These are phyloP conservation scores for Aeminium ludgeri DNA, from an alignment of 495 filamentous ascomycete genomes.

Conservation along the genomic window DNA sequence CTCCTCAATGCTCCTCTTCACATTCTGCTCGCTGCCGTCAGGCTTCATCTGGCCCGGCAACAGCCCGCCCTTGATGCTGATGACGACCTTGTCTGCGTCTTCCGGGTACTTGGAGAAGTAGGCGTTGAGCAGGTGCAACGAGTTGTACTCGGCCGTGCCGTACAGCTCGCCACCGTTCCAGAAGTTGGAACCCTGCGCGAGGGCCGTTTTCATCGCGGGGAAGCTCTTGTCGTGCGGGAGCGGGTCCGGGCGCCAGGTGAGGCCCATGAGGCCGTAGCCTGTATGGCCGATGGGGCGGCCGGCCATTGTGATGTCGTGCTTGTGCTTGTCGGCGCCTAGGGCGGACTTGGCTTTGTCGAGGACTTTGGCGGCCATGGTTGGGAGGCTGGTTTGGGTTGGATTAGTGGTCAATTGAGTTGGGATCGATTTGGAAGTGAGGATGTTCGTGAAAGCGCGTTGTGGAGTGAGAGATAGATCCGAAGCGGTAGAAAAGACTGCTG, in stretches of 20 bases:
- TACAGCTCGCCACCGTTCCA: constrained; percentile 79
- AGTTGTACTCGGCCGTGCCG: constrained; percentile 53
- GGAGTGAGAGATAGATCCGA: too few relatives aligned
- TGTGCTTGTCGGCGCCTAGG: constrained; percentile 1
- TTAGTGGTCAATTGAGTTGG: too few relatives aligned
- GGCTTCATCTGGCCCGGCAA: constrained; percentile 24
- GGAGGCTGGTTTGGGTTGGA: too few relatives aligned
- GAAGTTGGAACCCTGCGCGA: constrained; percentile 50
- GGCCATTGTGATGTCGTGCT: constrained; percentile 5
- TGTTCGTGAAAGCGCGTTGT: too few relatives aligned
- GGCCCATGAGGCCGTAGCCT: constrained; percentile 32
- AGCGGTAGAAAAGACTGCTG: too few relatives aligned
- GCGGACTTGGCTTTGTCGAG: constrained; percentile 12
- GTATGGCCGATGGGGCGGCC: constrained; percentile 20
- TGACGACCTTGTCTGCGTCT: constrained; percentile 46
- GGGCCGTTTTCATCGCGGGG: constrained; percentile 46
- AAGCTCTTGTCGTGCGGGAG: constrained; percentile 45
- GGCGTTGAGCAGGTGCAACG: constrained; percentile 41
- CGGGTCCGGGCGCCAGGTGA: constrained; percentile 55
- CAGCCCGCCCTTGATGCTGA: constrained; percentile 48
- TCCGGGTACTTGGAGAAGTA: constrained; percentile 55
- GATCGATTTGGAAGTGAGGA: too few relatives aligned
- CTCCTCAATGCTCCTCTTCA: constrained; percentile 51
- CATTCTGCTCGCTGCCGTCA: constrained; percentile 45
- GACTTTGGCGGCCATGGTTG: constrained; percentile 5